Conservation (phyloP, 1,139 yeast species). For the Kodamaea fungicola region DNA sequence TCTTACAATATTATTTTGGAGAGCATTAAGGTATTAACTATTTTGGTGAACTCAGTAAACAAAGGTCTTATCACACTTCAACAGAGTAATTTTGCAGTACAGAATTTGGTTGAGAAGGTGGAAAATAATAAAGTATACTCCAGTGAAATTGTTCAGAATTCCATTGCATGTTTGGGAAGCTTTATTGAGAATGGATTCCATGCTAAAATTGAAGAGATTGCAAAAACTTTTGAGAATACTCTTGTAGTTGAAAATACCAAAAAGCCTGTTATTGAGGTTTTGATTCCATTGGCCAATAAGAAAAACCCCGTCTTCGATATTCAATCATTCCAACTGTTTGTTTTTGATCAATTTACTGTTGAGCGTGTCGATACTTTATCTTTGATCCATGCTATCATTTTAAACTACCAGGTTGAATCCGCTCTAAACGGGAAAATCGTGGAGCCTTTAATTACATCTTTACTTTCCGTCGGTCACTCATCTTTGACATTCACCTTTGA, state of each 20-base stretch:
- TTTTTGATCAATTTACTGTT: slow-evolving; percentile 13
- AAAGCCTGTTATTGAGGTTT: slow-evolving; percentile 29
- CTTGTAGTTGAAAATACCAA: slow-evolving; percentile 36
- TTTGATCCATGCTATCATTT: slow-evolving; percentile 16
- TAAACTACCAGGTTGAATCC: not conserved
- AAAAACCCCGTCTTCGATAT: not conserved
- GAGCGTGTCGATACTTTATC: not conserved
- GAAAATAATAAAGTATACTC: slow-evolving; percentile 38
- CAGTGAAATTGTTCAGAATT: slow-evolving; percentile 48
- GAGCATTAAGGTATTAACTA: slow-evolving; percentile 38
- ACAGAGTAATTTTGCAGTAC: slow-evolving; percentile 16
- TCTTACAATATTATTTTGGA: slow-evolving; percentile 48
- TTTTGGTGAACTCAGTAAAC: slow-evolving; percentile 24
- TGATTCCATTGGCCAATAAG: slow-evolving; percentile 14
- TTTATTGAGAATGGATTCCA: slow-evolving; percentile 8
- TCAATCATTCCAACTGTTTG: slow-evolving; percentile 1
- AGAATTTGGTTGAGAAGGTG: slow-evolving; percentile 28
- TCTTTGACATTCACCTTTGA: slow-evolving; percentile 3
- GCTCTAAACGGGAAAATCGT: slow-evolving; percentile 5
- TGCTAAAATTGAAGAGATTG: slow-evolving; percentile 2
- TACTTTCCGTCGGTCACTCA: slow-evolving; percentile 9
- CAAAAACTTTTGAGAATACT: slow-evolving; percentile 12
- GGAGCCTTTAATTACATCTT: slow-evolving; percentile 15
- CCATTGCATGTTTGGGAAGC: slow-evolving; percentile 26
- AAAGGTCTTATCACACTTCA: slow-evolving; percentile 2